phyloP scores from a whole-genome alignment of 164 flowering plant genomes.

The Euptelea pleiosperma region DNA sequence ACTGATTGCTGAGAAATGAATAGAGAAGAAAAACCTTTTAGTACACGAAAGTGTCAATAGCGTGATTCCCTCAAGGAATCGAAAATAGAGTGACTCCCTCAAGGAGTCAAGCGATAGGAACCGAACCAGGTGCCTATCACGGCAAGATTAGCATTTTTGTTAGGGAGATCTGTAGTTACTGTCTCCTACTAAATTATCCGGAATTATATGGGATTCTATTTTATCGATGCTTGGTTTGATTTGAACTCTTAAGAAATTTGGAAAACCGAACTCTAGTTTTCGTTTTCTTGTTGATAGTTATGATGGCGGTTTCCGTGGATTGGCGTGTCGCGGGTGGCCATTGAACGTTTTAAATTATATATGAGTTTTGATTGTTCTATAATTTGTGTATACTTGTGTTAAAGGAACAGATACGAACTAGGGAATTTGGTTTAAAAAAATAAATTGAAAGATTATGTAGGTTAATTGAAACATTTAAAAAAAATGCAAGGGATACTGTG shows the following conservation, averaged over 20 bases:
- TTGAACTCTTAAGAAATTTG: background rate
- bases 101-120: too few species aligned
- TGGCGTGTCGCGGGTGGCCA: background rate
- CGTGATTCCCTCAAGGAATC: too few species aligned
- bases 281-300: background rate
- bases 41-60: too few species aligned
- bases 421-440: background rate
- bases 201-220: background rate
- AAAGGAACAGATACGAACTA: background rate
- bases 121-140: too few species aligned
- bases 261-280: background rate
- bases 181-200: background rate
- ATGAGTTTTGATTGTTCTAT: background rate
- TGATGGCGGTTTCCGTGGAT: too few species aligned
- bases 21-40: too few species aligned
- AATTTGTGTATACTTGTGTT: background rate
- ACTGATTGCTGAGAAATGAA: too few species aligned
- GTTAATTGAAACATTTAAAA: too few species aligned
- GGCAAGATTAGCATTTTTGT: background rate
- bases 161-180: conserved; percentile 10
- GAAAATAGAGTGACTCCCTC: too few species aligned
- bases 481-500: too few species aligned
- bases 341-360: background rate
- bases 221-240: background rate
- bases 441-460: background rate